A percentile compares a stretch with the other conserved stretches of the same genome.
Conservation (phyloP, 805 yeast species). For the Pichia occidentalis region DNA sequence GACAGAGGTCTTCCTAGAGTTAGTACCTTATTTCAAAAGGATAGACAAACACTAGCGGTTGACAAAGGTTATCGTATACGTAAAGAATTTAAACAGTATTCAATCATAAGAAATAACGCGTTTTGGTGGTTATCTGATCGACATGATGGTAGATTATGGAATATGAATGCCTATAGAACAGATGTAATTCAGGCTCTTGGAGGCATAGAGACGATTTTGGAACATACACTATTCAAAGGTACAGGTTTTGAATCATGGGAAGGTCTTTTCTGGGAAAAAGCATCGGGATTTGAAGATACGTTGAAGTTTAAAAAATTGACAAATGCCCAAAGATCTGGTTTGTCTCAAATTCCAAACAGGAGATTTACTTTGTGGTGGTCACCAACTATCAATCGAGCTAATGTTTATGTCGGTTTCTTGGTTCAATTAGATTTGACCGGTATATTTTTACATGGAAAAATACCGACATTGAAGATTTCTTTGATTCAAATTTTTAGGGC, state of each 20-base stretch:
- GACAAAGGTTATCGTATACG: constrained; percentile 91
- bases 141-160: constrained; percentile 97
- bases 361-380: constrained; percentile 99
- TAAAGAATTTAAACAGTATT: constrained; percentile 67
- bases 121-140: constrained; percentile 95
- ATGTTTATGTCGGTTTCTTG: constrained; percentile 94
- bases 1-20: constrained; percentile 96
- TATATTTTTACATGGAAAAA: constrained; percentile 93
- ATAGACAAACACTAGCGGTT: constrained; percentile 87
- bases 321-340: constrained; percentile 95
- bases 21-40: constrained; percentile 90
- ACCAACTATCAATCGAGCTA: constrained; percentile 96
- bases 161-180: constrained; percentile 81
- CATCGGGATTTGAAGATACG: constrained; percentile 94
- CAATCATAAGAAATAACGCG: constrained; percentile 69
- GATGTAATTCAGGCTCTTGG: constrained; percentile 97
- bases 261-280: constrained; percentile 97
- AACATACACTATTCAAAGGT: constrained; percentile 90
- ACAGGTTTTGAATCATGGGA: constrained; percentile 99
- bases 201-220: constrained; percentile 92
- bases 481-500: constrained; percentile 95
- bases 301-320: constrained; percentile 91
- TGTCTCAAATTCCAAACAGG: constrained; percentile 95
- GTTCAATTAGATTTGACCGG: constrained; percentile 97
- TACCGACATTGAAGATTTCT: constrained; percentile 93